These are phyloP conservation scores for Exophiala oligosperma DNA, from an alignment of 2,329 filamentous ascomycete genomes.

Conservation along the genomic window DNA sequence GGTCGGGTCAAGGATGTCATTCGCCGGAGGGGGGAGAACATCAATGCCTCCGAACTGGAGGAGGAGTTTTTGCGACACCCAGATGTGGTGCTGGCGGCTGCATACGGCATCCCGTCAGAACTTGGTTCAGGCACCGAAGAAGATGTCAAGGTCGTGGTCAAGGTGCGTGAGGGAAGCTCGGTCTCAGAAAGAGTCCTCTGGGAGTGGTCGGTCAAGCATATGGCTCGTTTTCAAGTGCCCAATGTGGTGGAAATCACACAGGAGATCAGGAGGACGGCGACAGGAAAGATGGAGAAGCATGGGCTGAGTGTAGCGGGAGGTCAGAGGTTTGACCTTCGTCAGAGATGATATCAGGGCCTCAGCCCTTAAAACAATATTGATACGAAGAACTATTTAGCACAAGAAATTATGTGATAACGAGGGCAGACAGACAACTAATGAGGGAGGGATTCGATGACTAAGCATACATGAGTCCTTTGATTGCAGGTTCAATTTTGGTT, in stretches of 20 bases:
- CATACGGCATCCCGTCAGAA: conserved; percentile 14
- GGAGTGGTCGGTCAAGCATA: conserved; percentile 2
- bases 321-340: conserved; percentile 5
- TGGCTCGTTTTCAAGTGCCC: conserved; percentile 18
- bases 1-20: conserved; percentile 75
- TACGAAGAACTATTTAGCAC: no score
- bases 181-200: conserved; percentile 5
- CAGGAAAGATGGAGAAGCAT: conserved; percentile 17
- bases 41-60: conserved; percentile 88
- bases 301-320: conserved; percentile 1
- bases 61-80: conserved; percentile 45
- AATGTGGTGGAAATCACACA: conserved; percentile 13
- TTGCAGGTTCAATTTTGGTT: no score
- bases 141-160: conserved; percentile 16
- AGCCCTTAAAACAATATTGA: no score
- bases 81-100: conserved; percentile 9
- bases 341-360: no score
- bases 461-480: no score
- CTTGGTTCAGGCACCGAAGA: conserved; percentile 18
- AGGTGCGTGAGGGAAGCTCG: neutral
- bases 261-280: conserved; percentile 15
- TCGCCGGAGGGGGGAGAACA: conserved; percentile 91
- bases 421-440: no score
- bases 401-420: no score
- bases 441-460: no score